Conservation (phyloP, 2,329 filamentous ascomycete genomes). For the Gyromitra esculenta region DNA sequence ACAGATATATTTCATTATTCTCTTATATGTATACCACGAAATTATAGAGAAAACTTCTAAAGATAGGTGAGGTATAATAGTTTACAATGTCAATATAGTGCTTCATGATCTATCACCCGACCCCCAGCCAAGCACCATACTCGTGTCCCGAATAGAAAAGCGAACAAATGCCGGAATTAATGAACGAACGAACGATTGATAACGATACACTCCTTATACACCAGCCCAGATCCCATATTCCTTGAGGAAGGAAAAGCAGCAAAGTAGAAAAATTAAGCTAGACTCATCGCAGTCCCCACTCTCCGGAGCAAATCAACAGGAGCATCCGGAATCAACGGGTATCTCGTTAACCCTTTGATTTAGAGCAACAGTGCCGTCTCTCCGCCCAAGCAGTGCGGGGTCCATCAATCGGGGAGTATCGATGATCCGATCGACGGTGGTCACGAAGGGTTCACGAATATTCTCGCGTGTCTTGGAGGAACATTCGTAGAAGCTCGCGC, state of each 20-base stretch:
- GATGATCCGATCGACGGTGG: conserved; percentile 66
- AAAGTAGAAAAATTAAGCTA: conserved; percentile 32
- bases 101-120: conserved; percentile 48
- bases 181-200: conserved; percentile 20
- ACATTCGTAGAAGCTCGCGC: conserved; percentile 66
- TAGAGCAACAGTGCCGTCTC: conserved; percentile 52
- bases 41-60: conserved; percentile 39
- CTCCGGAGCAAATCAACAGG: conserved; percentile 52
- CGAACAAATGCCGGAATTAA: background rate
- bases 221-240: conserved; percentile 52
- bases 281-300: conserved; percentile 25
- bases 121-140: conserved; percentile 8
- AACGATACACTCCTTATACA: conserved; percentile 37
- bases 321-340: conserved; percentile 51
- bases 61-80: conserved; percentile 41
- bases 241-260: conserved; percentile 40
- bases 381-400: conserved; percentile 58
- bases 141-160: conserved; percentile 22
- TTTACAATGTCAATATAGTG: conserved; percentile 41
- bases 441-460: conserved; percentile 66
- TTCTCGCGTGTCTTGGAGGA: conserved; percentile 68
- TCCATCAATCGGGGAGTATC: conserved; percentile 63
- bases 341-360: conserved; percentile 39
- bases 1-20: conserved; percentile 35
- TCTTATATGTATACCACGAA: conserved; percentile 29